phyloP scores from a whole-genome alignment of 169 alveolate species.

The Ichthyophthirius multifiliis region DNA sequence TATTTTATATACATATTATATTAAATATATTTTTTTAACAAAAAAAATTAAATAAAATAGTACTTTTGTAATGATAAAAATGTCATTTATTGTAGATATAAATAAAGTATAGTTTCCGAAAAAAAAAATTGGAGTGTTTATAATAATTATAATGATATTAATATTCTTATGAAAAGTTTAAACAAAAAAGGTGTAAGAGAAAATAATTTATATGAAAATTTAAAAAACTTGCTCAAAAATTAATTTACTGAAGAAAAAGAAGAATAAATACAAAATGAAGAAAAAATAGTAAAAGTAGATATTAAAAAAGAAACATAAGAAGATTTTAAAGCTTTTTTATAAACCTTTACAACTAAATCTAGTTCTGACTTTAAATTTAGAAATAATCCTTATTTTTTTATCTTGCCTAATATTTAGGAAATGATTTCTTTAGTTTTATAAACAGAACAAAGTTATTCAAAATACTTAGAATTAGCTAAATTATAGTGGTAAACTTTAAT shows the following conservation, averaged over 20 bases:
- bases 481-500: too few species aligned
- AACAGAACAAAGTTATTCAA: too few species aligned
- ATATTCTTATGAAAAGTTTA: neutral
- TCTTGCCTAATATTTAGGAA: too few species aligned
- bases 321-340: neutral
- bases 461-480: too few species aligned
- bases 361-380: too few species aligned
- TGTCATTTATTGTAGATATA: neutral
- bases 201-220: neutral
- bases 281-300: neutral
- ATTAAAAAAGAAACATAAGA: neutral
- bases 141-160: neutral
- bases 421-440: too few species aligned
- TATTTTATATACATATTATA: neutral
- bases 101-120: neutral
- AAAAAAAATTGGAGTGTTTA: neutral
- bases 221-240: neutral
- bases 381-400: too few species aligned
- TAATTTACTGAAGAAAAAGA: neutral
- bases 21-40: neutral
- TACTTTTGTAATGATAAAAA: neutral
- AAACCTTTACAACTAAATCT: too few species aligned
- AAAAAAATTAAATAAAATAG: too few species aligned
- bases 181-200: conserved; percentile 1
- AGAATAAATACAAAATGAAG: neutral